Evolutionary conservation across 345 rosid species (phyloP).

Genomic region (Boechera divaricarpa): DNA sequence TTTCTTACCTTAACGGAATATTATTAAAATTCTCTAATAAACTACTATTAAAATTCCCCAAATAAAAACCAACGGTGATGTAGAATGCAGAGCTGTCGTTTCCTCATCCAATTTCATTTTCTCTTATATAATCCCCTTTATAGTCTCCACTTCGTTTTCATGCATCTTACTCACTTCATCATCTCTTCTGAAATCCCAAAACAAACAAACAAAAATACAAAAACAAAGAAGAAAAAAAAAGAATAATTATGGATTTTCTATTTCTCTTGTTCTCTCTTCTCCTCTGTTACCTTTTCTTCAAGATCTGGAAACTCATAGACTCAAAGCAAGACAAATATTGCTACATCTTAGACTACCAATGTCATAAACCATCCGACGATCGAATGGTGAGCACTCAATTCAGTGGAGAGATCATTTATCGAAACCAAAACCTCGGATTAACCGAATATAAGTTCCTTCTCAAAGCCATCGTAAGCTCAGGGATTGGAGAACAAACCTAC

Average conservation of each 20-base stretch:
- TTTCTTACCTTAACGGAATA: slow-evolving; percentile 26
- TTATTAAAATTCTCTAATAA: slow-evolving; percentile 2
- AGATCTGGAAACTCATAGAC: slow-evolving; percentile 51
- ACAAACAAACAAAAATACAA: slow-evolving; percentile 17
- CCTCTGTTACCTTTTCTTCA: slow-evolving; percentile 45
- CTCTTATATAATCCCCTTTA: slow-evolving; percentile 43
- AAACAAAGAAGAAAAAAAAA: background rate
- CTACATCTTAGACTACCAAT: slow-evolving; percentile 66
- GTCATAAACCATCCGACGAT: slow-evolving; percentile 65
- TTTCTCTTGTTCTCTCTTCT: slow-evolving; percentile 45
- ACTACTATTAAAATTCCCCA: background rate
- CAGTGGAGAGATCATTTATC: slow-evolving; percentile 53
- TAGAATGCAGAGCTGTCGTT: slow-evolving; percentile 42
- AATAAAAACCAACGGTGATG: slow-evolving; percentile 29
- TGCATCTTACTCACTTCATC: slow-evolving; percentile 41
- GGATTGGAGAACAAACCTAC: slow-evolving; percentile 73
- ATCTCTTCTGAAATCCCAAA: slow-evolving; percentile 24
- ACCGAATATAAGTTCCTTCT: slow-evolving; percentile 66
- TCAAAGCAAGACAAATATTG: slow-evolving; percentile 57
- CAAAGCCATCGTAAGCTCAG: slow-evolving; percentile 73
- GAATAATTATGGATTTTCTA: slow-evolving; percentile 49
- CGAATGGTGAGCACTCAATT: slow-evolving; percentile 58
- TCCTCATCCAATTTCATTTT: slow-evolving; percentile 31
- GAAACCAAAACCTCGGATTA: slow-evolving; percentile 60
- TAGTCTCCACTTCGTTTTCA: slow-evolving; percentile 25